Conservation (phyloP, 2,329 filamentous ascomycete species). For the Aureobasidium vineae region DNA sequence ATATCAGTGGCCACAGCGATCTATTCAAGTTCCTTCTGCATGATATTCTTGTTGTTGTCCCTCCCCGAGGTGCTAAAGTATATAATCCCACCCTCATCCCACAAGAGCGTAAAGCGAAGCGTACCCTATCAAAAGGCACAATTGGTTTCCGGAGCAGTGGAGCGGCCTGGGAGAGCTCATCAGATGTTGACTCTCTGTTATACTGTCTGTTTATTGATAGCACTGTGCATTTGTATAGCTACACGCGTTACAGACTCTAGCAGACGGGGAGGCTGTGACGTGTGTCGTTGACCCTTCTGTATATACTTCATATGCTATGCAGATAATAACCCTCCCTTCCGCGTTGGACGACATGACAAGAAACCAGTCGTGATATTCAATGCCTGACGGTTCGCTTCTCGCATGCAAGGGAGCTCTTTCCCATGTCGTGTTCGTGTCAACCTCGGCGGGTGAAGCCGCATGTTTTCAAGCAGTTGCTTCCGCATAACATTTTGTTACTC, state of each 20-base stretch:
- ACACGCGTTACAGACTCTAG: no score
- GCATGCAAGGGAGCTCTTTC: constrained; percentile 13
- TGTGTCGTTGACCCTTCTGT: neutral
- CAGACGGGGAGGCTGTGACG: no score
- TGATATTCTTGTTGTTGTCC: neutral
- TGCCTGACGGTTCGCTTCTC: neutral
- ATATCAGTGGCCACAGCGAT: neutral
- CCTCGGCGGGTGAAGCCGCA: constrained; percentile 14
- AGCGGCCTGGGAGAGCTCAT: no score
- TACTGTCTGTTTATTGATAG: no score
- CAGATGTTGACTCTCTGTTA: no score
- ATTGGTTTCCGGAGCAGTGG: no score
- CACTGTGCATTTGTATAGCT: no score
- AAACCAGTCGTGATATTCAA: neutral
- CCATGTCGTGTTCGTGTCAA: constrained; percentile 1
- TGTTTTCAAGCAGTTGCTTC: neutral
- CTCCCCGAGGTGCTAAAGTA: no score
- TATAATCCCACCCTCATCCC: no score
- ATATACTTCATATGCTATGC: neutral
- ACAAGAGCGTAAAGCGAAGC: no score
- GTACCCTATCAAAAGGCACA: no score
- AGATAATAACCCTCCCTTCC: neutral
- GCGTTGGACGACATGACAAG: neutral
- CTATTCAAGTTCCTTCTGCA: neutral
- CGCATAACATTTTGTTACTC: neutral